Conservation (phyloP, 768 basidiomycete genomes). For the Hygrophorus pudorinus region DNA sequence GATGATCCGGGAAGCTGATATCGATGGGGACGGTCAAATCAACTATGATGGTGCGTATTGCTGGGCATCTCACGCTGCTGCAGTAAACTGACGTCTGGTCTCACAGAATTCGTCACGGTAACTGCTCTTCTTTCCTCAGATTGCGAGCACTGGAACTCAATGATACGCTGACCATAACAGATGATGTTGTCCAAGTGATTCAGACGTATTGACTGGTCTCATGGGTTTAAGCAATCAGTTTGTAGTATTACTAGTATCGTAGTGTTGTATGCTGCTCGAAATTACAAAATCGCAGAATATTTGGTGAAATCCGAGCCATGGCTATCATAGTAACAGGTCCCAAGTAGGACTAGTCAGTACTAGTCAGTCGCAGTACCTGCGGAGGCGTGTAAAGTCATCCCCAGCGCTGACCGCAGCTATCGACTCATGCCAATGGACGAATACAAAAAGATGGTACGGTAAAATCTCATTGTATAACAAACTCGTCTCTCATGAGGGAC, state of each 20-base stretch:
- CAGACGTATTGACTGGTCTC: background rate
- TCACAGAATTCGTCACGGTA: constrained; percentile 22
- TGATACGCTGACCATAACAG: constrained; percentile 9
- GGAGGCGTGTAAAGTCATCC: too few relatives aligned
- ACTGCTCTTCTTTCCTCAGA: background rate
- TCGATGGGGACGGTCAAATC: constrained; percentile 74
- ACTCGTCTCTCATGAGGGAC: background rate
- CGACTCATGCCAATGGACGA: too few relatives aligned
- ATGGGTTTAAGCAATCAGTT: background rate
- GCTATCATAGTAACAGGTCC: too few relatives aligned
- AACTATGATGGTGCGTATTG: constrained; percentile 51
- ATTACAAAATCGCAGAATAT: too few relatives aligned
- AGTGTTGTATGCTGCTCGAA: too few relatives aligned
- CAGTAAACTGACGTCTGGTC: background rate
- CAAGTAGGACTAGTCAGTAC: too few relatives aligned
- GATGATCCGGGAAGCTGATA: constrained; percentile 47
- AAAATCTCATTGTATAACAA: too few relatives aligned
- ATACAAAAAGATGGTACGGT: too few relatives aligned
- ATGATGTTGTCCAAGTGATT: constrained; percentile 25
- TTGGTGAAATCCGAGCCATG: too few relatives aligned
- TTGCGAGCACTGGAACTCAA: background rate
- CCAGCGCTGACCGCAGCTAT: too few relatives aligned
- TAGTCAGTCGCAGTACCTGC: too few relatives aligned
- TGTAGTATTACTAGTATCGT: too few relatives aligned
- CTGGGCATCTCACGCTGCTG: background rate